A percentile compares a stretch with the other conserved stretches of the same genome.
Evolutionary conservation across 495 filamentous ascomycete genomes (phyloP).

Genomic region (Delitschia confertaspora): DNA sequence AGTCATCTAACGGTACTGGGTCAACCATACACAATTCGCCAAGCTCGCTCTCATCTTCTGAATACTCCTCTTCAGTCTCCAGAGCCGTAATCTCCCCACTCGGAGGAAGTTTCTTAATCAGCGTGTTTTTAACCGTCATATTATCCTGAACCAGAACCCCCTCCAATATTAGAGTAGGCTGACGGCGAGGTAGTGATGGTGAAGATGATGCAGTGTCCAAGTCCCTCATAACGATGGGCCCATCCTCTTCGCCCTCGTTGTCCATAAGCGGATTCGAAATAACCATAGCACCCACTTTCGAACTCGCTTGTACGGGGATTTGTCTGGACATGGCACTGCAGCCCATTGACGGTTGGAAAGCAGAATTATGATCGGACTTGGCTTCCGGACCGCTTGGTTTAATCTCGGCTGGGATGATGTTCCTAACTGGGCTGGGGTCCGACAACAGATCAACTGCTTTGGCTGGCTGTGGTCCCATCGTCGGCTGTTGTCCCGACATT

Average conservation of each 20-base stretch:
- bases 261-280: too few relatives aligned
- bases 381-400: too few relatives aligned
- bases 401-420: too few relatives aligned
- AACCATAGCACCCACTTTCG: too few relatives aligned
- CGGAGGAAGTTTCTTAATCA: background rate
- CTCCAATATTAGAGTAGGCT: background rate
- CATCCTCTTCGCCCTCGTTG: conserved; percentile 6
- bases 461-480: background rate
- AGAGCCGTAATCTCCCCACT: background rate
- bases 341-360: too few relatives aligned
- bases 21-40: conserved; percentile 24
- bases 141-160: too few relatives aligned
- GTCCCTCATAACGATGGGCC: conserved; percentile 13
- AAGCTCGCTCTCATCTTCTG: conserved; percentile 12
- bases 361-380: too few relatives aligned
- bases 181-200: background rate
- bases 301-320: too few relatives aligned
- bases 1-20: conserved; percentile 18
- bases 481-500: conserved; percentile 5
- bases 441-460: conserved; percentile 1
- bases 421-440: background rate
- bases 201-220: conserved; percentile 2
- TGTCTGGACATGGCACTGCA: too few relatives aligned
- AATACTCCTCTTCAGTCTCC: background rate
- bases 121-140: background rate